These are phyloP conservation scores for Jackrogersella multiformis DNA, from an alignment of 495 filamentous ascomycete species.

Conservation along the genomic window DNA sequence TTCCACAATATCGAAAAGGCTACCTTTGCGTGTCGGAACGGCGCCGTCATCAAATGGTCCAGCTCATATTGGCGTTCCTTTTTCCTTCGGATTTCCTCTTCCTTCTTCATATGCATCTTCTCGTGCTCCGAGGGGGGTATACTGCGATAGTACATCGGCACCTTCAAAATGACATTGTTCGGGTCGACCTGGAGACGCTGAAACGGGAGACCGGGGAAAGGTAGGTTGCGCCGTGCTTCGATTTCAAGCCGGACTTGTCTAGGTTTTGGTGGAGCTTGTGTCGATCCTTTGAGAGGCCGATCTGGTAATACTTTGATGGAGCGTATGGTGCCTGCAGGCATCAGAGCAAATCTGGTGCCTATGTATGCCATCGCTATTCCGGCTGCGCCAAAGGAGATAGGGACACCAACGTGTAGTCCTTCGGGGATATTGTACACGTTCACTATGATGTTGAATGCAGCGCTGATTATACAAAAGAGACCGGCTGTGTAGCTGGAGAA, in stretches of 20 bases:
- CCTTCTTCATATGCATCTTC: constrained; percentile 36
- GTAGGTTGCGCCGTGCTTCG: constrained; percentile 41
- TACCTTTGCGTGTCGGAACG: constrained; percentile 55
- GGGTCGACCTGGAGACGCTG: constrained; percentile 48
- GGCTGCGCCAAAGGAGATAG: constrained; percentile 54
- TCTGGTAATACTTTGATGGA: constrained; percentile 53
- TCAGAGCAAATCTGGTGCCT: constrained; percentile 58
- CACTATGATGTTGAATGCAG: constrained; percentile 63
- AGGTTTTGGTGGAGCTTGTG: constrained; percentile 5
- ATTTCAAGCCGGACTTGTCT: constrained; percentile 50
- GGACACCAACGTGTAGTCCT: constrained; percentile 55
- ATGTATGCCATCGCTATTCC: constrained; percentile 56
- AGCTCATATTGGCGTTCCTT: constrained; percentile 54
- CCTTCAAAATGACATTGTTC: constrained; percentile 47
- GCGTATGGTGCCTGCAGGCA: constrained; percentile 52
- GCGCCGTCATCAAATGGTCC: constrained; percentile 58
- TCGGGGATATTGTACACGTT: constrained; percentile 55
- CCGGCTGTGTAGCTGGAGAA: constrained; percentile 64
- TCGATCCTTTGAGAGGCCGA: constrained; percentile 11
- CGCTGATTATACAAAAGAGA: constrained; percentile 66
- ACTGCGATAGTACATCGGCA: constrained; percentile 50
- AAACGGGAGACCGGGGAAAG: constrained; percentile 48
- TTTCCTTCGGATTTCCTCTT: constrained; percentile 43
- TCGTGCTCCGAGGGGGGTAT: constrained; percentile 34
- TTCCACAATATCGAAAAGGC: constrained; percentile 44